phyloP scores from a whole-genome alignment of 1,139 yeast species.

The Candida mesenterica region DNA sequence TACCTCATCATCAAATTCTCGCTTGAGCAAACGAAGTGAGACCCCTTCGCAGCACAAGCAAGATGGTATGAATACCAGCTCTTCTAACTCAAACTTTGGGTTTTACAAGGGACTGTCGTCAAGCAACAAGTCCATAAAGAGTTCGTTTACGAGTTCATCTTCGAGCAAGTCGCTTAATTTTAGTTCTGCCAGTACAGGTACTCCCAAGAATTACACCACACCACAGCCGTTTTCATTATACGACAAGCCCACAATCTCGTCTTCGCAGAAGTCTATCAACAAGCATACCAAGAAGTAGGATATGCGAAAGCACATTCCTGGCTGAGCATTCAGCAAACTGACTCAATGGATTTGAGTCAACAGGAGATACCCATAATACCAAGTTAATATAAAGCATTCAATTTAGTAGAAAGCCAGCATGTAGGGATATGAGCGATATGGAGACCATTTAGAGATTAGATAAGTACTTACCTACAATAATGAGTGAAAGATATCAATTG shows the following conservation, averaged over 20 bases:
- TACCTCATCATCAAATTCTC: constrained; percentile 9
- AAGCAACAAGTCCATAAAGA: neutral
- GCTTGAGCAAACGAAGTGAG: constrained; percentile 4
- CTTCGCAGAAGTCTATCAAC: constrained; percentile 38
- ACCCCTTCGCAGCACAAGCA: neutral
- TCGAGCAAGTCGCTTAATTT: constrained; percentile 1
- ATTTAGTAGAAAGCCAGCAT: no score
- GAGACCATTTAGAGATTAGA: no score
- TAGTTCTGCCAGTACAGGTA: constrained; percentile 1
- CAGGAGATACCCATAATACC: neutral
- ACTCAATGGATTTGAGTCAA: neutral
- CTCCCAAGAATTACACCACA: constrained; percentile 14
- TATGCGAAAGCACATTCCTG: no score
- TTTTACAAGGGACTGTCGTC: constrained; percentile 1
- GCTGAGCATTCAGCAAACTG: neutral
- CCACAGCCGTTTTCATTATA: constrained; percentile 22
- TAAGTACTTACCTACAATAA: neutral
- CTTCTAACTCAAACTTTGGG: neutral
- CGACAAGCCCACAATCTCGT: constrained; percentile 46
- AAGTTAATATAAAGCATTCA: no score
- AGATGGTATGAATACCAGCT: neutral
- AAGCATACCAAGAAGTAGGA: constrained; percentile 17
- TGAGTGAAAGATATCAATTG: no score
- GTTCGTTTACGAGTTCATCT: neutral
- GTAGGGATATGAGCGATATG: no score